phyloP scores from a whole-genome alignment of 371 early-diverging fungal genomes.

The Chytridium lagenaria region DNA sequence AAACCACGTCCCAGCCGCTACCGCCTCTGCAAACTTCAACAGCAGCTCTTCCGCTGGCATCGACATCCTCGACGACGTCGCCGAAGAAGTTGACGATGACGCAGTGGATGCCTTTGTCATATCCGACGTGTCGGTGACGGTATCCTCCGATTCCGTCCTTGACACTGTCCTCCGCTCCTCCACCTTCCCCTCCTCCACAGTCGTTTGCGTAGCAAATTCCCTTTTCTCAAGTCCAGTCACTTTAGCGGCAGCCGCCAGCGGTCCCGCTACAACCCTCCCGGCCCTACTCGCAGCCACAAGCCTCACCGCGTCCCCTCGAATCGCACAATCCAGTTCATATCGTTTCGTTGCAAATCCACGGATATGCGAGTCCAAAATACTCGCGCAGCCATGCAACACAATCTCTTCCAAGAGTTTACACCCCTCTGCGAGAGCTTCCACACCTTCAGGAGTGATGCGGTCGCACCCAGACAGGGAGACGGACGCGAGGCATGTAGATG shows the following conservation, averaged over 20 bases:
- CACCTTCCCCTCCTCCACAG: neutral
- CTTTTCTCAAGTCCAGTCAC: slow-evolving; percentile 4
- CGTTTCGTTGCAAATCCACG: slow-evolving; percentile 5
- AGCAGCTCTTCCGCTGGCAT: slow-evolving; percentile 26
- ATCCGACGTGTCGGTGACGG: neutral
- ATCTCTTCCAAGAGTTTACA: slow-evolving; percentile 26
- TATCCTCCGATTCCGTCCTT: neutral
- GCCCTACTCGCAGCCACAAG: slow-evolving; percentile 15
- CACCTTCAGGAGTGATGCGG: slow-evolving; percentile 12
- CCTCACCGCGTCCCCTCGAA: slow-evolving; percentile 11
- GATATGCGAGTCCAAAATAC: slow-evolving; percentile 15
- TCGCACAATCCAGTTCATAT: slow-evolving; percentile 23
- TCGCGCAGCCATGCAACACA: slow-evolving; percentile 32
- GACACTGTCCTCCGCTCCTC: neutral
- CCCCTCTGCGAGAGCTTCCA: slow-evolving; percentile 17
- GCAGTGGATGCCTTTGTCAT: neutral
- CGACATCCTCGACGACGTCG: neutral
- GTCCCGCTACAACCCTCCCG: neutral
- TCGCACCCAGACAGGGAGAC: slow-evolving; percentile 29
- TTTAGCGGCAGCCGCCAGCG: slow-evolving; percentile 16
- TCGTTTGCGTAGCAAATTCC: slow-evolving; percentile 12
- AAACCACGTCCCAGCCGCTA: slow-evolving; percentile 33
- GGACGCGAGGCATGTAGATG: neutral
- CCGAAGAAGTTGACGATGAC: neutral
- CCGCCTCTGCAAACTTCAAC: slow-evolving; percentile 36